Evolutionary conservation across 2,329 filamentous ascomycete species (phyloP).

Genomic region (Intubia oerlemansii): DNA sequence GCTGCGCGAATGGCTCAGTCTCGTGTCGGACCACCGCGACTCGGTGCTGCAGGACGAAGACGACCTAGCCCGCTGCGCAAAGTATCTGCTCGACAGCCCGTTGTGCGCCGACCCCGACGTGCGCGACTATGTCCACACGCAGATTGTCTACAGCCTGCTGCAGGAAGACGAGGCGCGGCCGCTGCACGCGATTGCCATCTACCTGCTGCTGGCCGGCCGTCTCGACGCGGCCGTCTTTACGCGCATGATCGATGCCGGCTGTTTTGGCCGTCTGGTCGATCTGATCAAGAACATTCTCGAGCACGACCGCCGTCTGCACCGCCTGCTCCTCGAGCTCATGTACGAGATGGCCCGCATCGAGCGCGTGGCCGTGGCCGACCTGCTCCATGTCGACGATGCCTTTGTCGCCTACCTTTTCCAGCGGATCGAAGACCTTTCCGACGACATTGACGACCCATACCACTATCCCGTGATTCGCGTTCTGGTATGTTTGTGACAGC

Average conservation of each 20-base stretch:
- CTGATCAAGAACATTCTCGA: constrained; percentile 48
- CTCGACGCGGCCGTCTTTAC: constrained; percentile 59
- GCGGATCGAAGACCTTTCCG: constrained; percentile 70
- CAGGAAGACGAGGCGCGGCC: constrained; percentile 68
- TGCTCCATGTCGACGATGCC: constrained; percentile 54
- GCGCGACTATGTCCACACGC: constrained; percentile 69
- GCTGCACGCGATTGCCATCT: constrained; percentile 64
- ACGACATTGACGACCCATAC: constrained; percentile 80
- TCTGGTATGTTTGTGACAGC: too few species aligned
- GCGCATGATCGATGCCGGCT: constrained; percentile 70
- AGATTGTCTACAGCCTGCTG: constrained; percentile 79
- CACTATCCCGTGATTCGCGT: constrained; percentile 91
- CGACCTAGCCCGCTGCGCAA: constrained; percentile 61
- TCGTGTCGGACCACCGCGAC: constrained; percentile 57
- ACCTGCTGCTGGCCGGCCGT: constrained; percentile 74
- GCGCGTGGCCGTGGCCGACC: constrained; percentile 52
- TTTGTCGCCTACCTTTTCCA: constrained; percentile 72
- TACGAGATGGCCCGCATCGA: constrained; percentile 97
- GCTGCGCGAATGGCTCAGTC: constrained; percentile 61
- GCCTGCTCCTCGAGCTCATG: constrained; percentile 64
- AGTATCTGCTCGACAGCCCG: constrained; percentile 52
- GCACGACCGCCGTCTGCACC: constrained; percentile 51
- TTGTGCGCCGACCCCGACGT: constrained; percentile 44
- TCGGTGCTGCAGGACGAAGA: constrained; percentile 56
- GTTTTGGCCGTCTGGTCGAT: constrained; percentile 66